Evolutionary conservation across 257 asterid genomes (phyloP).

Genomic region (Ligustrum vulgare): DNA sequence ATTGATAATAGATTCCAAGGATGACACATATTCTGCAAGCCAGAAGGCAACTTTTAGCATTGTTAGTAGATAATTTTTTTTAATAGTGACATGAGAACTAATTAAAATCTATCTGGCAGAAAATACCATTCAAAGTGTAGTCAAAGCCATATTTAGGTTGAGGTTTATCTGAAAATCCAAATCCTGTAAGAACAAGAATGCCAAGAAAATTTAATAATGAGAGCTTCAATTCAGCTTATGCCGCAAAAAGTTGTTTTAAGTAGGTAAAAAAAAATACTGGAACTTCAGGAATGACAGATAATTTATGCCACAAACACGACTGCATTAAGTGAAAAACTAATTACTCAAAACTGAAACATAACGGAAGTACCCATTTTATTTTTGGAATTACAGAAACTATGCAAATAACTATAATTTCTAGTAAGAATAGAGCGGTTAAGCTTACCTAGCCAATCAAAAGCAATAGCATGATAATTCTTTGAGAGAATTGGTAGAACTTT

Average conservation of each 20-base stretch:
- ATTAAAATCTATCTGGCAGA: neutral
- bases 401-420: constrained; percentile 8
- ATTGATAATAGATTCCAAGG: constrained; percentile 63
- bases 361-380: neutral
- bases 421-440: constrained; percentile 2
- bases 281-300: neutral
- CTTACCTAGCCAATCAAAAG: constrained; percentile 95
- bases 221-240: neutral
- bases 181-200: constrained; percentile 51
- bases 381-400: neutral
- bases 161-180: constrained; percentile 97
- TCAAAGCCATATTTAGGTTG: constrained; percentile 91
- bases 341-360: neutral
- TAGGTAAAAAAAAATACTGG: too few relatives aligned
- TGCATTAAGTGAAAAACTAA: neutral
- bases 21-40: constrained; percentile 69
- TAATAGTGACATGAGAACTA: constrained; percentile 14
- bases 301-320: neutral
- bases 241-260: neutral
- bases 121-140: constrained; percentile 80
- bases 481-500: constrained; percentile 82
- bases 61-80: neutral
- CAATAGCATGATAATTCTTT: constrained; percentile 65
- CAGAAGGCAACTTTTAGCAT: constrained; percentile 13
- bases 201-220: constrained; percentile 11